Evolutionary conservation across 371 early-diverging fungal species (phyloP), one percentile per base, ranked within the genome.

Genomic region (Mucor piriformis): DNA sequence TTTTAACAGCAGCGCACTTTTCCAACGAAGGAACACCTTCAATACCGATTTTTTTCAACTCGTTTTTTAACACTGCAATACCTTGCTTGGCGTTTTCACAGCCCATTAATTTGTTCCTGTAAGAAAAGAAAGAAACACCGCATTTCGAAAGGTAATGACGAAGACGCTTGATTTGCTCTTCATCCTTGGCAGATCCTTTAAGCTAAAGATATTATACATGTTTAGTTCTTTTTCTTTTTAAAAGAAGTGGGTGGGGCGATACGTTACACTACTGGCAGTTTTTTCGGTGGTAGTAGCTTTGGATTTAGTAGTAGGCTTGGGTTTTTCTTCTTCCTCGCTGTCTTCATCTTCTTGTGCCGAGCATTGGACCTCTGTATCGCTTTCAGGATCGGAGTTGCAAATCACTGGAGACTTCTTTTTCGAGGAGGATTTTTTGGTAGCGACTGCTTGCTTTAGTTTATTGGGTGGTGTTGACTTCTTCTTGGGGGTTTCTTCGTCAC

Each of bases 1-100:
- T 59, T 27, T 77, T 80, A 44, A 75, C 51, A 18, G 73, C 67
- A 55, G 75, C 61, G 42, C 81, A 80, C 48, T 80, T 77, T 42
- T 80, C 76, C 6, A 73, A 16, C 0, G 76, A 65, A 0, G 81
- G 81, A n/a, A 69, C 72, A 1, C 81, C 68, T 16, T 54, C 46
- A 0, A 73, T 52, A 25, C 74, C 74, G 3, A 70, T 50, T 13
- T 70, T 67, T 24, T 55, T 20, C 37, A 73, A 38, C 2, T 67
- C 67, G 3, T 50, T 18, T 33, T 67, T 54, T 12, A 75, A 20
- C 20, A 48, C 58, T 21, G 27, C 44, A 15, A 72, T 56, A 29
- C 70, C 59, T 21, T 66, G 38, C 3, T 42, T 59, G 15, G 38
- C 35, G 8, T 60, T 57, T 20, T 50, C 49, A 33, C 74, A 70